Base-by-base conservation (phyloP, 2,329 filamentous ascomycete genomes). In the Beauveria bassiana region DNA sequence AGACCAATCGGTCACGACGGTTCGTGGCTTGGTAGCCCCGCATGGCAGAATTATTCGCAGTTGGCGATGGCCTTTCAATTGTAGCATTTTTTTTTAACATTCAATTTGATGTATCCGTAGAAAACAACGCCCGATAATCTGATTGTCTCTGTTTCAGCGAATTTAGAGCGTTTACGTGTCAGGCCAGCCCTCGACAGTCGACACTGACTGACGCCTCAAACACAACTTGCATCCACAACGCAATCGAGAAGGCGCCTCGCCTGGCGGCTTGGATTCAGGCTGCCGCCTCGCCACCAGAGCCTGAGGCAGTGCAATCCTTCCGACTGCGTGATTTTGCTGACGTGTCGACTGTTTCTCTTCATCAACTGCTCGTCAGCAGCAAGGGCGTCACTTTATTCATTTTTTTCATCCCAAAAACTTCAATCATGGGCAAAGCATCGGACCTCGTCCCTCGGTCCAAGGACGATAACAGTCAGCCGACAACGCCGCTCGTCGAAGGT, bases 401-500 rank as follows among this genome's bases (percentile, higher is more conserved):
- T 10, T 2, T 16, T 38, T 16, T 22, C 22, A 38, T 38, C 12
- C 14, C 5, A 49, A 49, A 49, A 49, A 16, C 40, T 40, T 40
- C 14, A 58, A 63, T 31, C 53, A 71, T 71, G 70, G 70, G 69
- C 61, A 71, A 69, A 52, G 62, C 63, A 16, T 59, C 62, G 16
- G 67, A 67, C 53, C 45, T 62, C 51, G 26, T 62, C 45, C 57
- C 50, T 59, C 46, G 31, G 9, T 50, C 42, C n/a, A 55, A 51
- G 20, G 56, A 63, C 42, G 58, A 62, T 18, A 60, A 64, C 45
- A 64, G 52, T 40, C 65, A 65, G 24, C 59, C 61, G 10, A 60
- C 66, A 12, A 62, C 64, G 3, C 66, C 66, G 22, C 62, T 69
- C 59, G 66, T 65, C 62, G 68, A 74, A 53, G 59, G 69, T 8